Evolutionary conservation across 768 basidiomycete species (phyloP).

Genomic region (Boletus huronensis): DNA sequence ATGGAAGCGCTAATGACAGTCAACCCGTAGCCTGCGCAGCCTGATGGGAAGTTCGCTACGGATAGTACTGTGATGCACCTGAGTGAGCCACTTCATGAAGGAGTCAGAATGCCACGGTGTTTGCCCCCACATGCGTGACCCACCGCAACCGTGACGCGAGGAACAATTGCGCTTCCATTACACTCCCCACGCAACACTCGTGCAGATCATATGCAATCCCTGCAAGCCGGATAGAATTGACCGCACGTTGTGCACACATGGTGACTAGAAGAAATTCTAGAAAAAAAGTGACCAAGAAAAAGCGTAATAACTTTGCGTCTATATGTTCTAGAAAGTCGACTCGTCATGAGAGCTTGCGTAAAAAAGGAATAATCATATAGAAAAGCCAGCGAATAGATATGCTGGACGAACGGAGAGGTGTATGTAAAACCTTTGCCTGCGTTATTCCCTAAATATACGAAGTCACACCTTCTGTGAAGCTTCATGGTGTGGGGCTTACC

Average conservation of each 20-base stretch:
- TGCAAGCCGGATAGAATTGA: slow-evolving; percentile 11
- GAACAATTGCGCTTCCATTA: slow-evolving; percentile 16
- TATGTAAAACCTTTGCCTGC: slow-evolving; percentile 26
- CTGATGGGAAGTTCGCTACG: background rate
- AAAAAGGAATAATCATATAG: slow-evolving; percentile 39
- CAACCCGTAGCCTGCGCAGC: background rate
- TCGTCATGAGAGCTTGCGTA: slow-evolving; percentile 25
- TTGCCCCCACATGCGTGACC: slow-evolving; percentile 6
- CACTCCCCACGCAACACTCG: slow-evolving; percentile 15
- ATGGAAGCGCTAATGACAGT: background rate
- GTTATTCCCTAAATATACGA: slow-evolving; percentile 26
- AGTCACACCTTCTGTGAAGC: slow-evolving; percentile 31
- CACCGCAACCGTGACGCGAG: slow-evolving; percentile 4
- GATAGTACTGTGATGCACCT: background rate
- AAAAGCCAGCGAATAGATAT: slow-evolving; percentile 35
- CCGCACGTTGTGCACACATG: slow-evolving; percentile 17
- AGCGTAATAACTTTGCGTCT: slow-evolving; percentile 17
- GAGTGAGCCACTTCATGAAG: background rate
- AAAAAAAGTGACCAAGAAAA: slow-evolving; percentile 8
- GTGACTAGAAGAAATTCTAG: slow-evolving; percentile 13
- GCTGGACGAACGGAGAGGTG: slow-evolving; percentile 18
- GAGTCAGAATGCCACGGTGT: slow-evolving; percentile 1
- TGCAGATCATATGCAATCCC: slow-evolving; percentile 8
- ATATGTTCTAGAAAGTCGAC: slow-evolving; percentile 23
- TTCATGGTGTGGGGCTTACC: slow-evolving; percentile 35